phyloP scores from a whole-genome alignment of 2,329 filamentous ascomycete genomes.

The Taxawa tesnikishii region DNA sequence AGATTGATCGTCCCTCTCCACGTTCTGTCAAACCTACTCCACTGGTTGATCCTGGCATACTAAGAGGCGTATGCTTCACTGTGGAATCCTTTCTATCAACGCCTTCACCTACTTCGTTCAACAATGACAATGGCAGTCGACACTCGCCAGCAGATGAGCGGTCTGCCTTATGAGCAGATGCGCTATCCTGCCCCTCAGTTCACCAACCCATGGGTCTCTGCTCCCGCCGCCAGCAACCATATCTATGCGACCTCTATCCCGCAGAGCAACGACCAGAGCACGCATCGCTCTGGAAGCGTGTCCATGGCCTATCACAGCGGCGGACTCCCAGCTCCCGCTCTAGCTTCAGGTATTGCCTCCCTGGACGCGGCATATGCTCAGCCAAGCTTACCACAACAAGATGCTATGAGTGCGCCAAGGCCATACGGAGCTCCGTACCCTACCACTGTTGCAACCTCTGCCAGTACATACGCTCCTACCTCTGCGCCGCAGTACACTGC shows the following conservation, averaged over 20 bases:
- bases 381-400: conserved; percentile 59
- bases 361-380: conserved; percentile 47
- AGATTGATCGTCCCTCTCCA: conserved; percentile 35
- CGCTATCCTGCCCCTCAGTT: conserved; percentile 66
- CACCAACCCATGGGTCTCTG: conserved; percentile 75
- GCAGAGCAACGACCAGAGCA: conserved; percentile 46
- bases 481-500: conserved; percentile 63
- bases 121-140: conserved; percentile 95
- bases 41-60: conserved; percentile 13
- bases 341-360: conserved; percentile 57
- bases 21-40: conserved; percentile 24
- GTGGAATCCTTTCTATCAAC: conserved; percentile 15
- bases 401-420: conserved; percentile 59
- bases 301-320: conserved; percentile 61
- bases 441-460: conserved; percentile 60
- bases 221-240: conserved; percentile 43
- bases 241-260: conserved; percentile 55
- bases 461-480: conserved; percentile 54
- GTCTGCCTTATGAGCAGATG: conserved; percentile 71
- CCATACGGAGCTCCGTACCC: conserved; percentile 60
- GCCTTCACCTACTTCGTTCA: conserved; percentile 10
- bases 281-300: conserved; percentile 43
- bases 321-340: conserved; percentile 59
- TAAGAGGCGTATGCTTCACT: conserved; percentile 14
- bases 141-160: conserved; percentile 68